phyloP scores from a whole-genome alignment of 805 yeast species.

The Yarrowia sp. region DNA sequence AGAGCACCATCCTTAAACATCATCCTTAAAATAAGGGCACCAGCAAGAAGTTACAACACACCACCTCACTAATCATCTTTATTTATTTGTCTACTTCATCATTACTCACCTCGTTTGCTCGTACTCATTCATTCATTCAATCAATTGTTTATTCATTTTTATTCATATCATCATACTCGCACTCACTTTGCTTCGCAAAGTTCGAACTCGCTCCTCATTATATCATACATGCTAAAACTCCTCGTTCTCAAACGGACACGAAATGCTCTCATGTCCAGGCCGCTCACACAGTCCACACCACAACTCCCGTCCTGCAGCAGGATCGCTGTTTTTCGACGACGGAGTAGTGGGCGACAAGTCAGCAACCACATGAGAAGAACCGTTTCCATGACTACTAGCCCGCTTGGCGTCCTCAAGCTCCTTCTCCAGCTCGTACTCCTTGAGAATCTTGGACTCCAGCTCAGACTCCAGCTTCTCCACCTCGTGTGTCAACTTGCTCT shows the following conservation, averaged over 20 bases:
- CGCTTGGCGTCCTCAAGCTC: conserved; percentile 31
- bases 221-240: conserved; percentile 40
- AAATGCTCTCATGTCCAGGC: conserved; percentile 80
- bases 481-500: conserved; percentile 29
- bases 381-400: not conserved
- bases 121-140: too few relatives aligned
- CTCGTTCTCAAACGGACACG: conserved; percentile 81
- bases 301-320: conserved; percentile 66
- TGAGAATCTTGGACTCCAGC: conserved; percentile 35
- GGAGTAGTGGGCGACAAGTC: not conserved
- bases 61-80: not conserved
- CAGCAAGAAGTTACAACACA: not conserved
- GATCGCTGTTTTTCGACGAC: conserved; percentile 44
- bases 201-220: too few relatives aligned
- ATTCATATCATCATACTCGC: not conserved
- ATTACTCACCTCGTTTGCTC: too few relatives aligned
- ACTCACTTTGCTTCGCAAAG: not conserved
- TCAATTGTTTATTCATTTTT: too few relatives aligned
- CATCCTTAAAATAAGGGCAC: too few relatives aligned
- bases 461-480: conserved; percentile 35
- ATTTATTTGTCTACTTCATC: too few relatives aligned
- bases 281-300: conserved; percentile 96
- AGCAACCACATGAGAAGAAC: not conserved
- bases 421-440: conserved; percentile 38
- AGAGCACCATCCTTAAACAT: too few relatives aligned